Evolutionary conservation across 306 rosid species (phyloP).

Genomic region (Lathyrus aphaca): DNA sequence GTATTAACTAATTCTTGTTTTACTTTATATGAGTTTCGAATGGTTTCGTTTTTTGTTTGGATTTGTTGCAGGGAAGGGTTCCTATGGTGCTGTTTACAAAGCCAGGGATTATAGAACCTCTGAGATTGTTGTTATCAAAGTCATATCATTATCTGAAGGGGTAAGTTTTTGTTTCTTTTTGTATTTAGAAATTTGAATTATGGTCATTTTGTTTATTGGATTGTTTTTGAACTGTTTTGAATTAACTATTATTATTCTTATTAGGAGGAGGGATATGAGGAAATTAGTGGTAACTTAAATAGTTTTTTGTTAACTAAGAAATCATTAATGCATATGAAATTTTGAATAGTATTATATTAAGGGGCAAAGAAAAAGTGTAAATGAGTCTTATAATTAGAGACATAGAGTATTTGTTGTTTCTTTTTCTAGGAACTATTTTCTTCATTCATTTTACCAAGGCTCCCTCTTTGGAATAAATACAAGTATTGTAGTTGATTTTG

Average conservation of each 20-base stretch:
- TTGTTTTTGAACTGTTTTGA: conserved; percentile 33
- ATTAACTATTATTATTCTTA: conserved; percentile 36
- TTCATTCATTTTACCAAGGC: background rate
- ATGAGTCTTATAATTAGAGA: too few relatives aligned
- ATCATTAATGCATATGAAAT: too few relatives aligned
- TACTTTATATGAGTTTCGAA: background rate
- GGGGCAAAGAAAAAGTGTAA: too few relatives aligned
- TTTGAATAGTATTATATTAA: too few relatives aligned
- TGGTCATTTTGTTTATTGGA: conserved; percentile 6
- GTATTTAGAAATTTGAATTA: background rate
- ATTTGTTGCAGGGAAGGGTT: conserved; percentile 80
- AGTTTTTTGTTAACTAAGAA: too few relatives aligned
- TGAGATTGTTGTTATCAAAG: conserved; percentile 93
- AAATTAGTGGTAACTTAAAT: conserved; percentile 53
- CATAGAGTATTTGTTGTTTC: conserved; percentile 15
- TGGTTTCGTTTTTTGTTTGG: background rate
- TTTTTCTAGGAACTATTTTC: background rate
- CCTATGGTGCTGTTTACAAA: conserved; percentile 96
- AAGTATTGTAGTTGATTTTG: conserved; percentile 18
- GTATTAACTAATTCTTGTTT: conserved; percentile 2
- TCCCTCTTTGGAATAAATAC: background rate
- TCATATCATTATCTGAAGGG: conserved; percentile 90
- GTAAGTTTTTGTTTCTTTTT: conserved; percentile 49
- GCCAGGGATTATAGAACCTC: conserved; percentile 91
- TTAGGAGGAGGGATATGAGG: conserved; percentile 99